Base-by-base conservation (phyloP, 306 rosid species). In the Psophocarpus tetragonolobus region DNA sequence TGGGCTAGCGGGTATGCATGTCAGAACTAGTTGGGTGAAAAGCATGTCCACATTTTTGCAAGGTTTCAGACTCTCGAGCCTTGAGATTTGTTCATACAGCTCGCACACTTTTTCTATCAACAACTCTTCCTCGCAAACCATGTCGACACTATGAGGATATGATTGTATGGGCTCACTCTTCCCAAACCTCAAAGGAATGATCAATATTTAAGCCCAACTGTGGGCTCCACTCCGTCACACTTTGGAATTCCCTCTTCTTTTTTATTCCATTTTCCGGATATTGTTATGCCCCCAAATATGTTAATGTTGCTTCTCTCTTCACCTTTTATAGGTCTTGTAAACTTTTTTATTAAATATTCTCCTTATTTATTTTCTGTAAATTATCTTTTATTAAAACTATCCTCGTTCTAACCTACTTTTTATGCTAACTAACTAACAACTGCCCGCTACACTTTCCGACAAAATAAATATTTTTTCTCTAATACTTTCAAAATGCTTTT, bases 41-140 rank as follows among this genome's bases (percentile, higher is more conserved):
- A 94, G 91, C 13, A 39, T 92, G 98, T 94, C 88, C 83, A 94
- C 97, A 85, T 94, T 76, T 45, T 92, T 78, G 80, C 87, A 84
- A 27, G 98, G 98, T 75, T 90, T 91, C 18, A 92, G 97, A 75
- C 74, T 77, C 23, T 86, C 86, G 0, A 94, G 93, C 26, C 83
- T 35, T 20, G 90, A 84, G 77, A 94, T 90, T 87, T 92, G 87
- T 9, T 81, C 78, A 47, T 86, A 90, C 47, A 94, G 71, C 0
- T 78, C 74, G 60, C 86, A 64, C 0, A 94, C 89, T 75, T 81
- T 81, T 45, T 84, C 87, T 8, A 89, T 74, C 85, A 94, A 51
- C 2, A 58, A 27, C 56, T 94, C 95, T 71, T 90, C 89, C 24
- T 88, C 83, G 82, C 89, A 78, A 77, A 83, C 84, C 97, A 94